These are phyloP conservation scores for Penicillium digitatum DNA, from an alignment of 2,329 filamentous ascomycete species.

Conservation along the genomic window DNA sequence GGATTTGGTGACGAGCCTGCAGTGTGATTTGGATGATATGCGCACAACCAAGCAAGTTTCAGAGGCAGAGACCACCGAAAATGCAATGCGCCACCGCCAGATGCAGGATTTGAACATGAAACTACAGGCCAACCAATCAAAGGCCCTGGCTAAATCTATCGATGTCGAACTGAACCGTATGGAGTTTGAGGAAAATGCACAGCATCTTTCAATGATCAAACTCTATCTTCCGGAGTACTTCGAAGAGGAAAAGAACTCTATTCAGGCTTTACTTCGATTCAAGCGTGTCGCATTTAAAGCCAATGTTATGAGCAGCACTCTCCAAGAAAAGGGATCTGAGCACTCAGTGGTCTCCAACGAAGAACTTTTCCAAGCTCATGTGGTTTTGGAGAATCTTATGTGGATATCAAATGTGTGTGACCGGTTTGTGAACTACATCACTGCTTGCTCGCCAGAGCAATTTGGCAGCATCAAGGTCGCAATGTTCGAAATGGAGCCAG, in stretches of 20 bases:
- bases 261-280: conserved; percentile 84
- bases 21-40: conserved; percentile 86
- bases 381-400: conserved; percentile 77
- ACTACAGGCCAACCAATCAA: conserved; percentile 81
- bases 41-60: conserved; percentile 86
- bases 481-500: conserved; percentile 81
- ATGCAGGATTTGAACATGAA: conserved; percentile 98
- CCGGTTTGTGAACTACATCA: conserved; percentile 77
- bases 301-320: conserved; percentile 68
- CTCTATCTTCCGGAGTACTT: conserved; percentile 84
- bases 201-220: conserved; percentile 85
- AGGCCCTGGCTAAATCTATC: conserved; percentile 90
- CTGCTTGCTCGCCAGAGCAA: conserved; percentile 69
- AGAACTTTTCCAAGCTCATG: conserved; percentile 73
- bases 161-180: conserved; percentile 82
- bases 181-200: conserved; percentile 80
- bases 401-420: conserved; percentile 81
- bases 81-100: conserved; percentile 80
- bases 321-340: conserved; percentile 72
- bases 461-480: conserved; percentile 77
- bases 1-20: conserved; percentile 78
- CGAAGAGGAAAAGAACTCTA: conserved; percentile 73
- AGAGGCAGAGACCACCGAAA: conserved; percentile 85
- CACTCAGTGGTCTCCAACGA: conserved; percentile 66
- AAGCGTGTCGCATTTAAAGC: conserved; percentile 87